phyloP scores from a whole-genome alignment of 2,329 filamentous ascomycete species.

The Phialocephala sp. region DNA sequence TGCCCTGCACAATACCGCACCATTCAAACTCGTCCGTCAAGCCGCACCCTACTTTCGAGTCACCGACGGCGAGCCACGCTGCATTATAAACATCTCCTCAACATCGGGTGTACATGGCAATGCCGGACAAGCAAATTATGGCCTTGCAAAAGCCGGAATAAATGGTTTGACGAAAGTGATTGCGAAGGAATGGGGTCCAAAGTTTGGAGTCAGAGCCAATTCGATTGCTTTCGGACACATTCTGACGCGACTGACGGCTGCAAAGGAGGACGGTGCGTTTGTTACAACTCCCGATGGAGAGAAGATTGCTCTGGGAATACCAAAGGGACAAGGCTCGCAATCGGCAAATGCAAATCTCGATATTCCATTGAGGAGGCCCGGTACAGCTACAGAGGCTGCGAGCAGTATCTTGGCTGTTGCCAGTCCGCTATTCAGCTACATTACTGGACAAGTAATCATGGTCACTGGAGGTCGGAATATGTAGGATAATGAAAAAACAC shows the following conservation, averaged over 20 bases:
- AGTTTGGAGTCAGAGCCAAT: constrained; percentile 82
- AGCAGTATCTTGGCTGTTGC: constrained; percentile 77
- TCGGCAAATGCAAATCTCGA: constrained; percentile 60
- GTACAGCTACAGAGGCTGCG: constrained; percentile 81
- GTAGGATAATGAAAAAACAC: constrained; percentile 41
- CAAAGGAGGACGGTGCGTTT: constrained; percentile 84
- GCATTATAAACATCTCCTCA: constrained; percentile 82
- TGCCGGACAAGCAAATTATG: constrained; percentile 90
- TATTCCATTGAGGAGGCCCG: constrained; percentile 79
- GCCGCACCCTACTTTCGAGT: constrained; percentile 89
- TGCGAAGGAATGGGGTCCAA: constrained; percentile 88
- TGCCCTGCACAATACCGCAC: constrained; percentile 81
- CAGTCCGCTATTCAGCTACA: constrained; percentile 83
- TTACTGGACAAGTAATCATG: constrained; percentile 85
- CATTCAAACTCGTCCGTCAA: constrained; percentile 81
- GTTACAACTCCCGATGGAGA: constrained; percentile 77
- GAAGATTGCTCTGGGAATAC: constrained; percentile 77
- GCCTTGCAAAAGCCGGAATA: constrained; percentile 83
- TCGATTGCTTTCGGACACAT: constrained; percentile 87
- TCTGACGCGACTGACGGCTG: constrained; percentile 77
- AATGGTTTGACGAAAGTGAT: constrained; percentile 86
- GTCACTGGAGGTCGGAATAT: constrained; percentile 78
- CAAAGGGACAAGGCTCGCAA: constrained; percentile 58
- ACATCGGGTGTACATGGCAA: constrained; percentile 87
- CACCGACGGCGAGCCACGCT: constrained; percentile 78